Evolutionary conservation across 176 grass and related monocot genomes (phyloP), one percentile per base, ranked within the genome.

Genomic region (Aegilops longissima): DNA sequence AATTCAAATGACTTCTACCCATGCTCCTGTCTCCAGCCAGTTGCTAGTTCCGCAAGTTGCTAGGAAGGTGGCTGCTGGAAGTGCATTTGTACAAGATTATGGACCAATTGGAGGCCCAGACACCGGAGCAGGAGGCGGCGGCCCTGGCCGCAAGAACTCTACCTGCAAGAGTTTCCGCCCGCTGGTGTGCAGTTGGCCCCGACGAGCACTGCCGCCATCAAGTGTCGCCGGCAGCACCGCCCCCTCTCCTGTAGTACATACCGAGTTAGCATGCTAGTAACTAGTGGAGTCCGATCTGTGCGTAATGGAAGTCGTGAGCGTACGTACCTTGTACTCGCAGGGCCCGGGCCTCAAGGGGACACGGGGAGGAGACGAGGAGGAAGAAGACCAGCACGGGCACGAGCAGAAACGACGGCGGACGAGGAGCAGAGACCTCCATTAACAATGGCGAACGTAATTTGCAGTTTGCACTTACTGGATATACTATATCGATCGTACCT

Each of bases 101-200:
- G 83, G 30, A 17, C 61, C 83, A 21, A 77, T 31, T 16, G 83
- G 73, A 6, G 73, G 61, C 5, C 42, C 30, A 5, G 73, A 18
- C 23, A 51, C 30, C 4, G 83, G 83, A 51, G 83, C 61, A 31
- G 73, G 73, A 66, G 83, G 61, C 8, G 83, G 61, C 14, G 61
- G 61, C 6, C 5, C 72, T 9, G 42, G 42, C 42, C 72, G 42
- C 6, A 49, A 30, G 5, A 16, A 16, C 6, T 12, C 42, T 13
- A 0, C 1, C 12, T 49, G 42, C 23, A 75, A 29, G 6, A 75
- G 72, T 30, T 49, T 75, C 72, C 42, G 42, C 6, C 12, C 23
- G 23, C 6, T 13, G 13, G 23, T 14, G 12, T 9, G 24, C 72
- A 75, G 6, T 6, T 17, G 44, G 42, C 12, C 3, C 3, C 2